Percentiles rank a stretch among this genome's conserved stretches.
Conservation (phyloP, 257 asterid species). For the Paulownia fortunei region DNA sequence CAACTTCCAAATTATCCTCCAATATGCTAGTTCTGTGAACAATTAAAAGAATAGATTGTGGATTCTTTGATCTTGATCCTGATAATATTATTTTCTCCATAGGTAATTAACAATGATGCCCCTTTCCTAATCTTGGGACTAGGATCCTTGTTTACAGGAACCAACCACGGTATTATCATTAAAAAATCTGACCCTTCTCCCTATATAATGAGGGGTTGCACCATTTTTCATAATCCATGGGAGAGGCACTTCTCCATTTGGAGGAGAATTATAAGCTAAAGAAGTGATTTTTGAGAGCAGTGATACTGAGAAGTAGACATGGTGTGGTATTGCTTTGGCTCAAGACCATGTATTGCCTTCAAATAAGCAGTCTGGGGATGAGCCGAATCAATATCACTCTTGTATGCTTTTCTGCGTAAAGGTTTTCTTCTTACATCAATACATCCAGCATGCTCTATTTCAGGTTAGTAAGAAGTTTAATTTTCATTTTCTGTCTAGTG, state of each 20-base stretch:
- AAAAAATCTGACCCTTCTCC: background rate
- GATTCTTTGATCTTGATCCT: conserved; percentile 27
- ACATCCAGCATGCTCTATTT: background rate
- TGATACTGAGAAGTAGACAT: conserved; percentile 43
- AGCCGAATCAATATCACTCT: conserved; percentile 89
- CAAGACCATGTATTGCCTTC: conserved; percentile 3
- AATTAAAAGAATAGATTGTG: background rate
- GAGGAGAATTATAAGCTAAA: background rate
- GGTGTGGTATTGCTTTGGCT: conserved; percentile 58
- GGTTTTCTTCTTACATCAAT: background rate
- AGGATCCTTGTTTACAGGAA: conserved; percentile 21
- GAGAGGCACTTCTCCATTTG: background rate
- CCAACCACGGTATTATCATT: background rate
- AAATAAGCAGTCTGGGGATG: conserved; percentile 34
- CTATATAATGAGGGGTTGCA: conserved; percentile 26
- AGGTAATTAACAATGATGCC: background rate
- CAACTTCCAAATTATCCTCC: background rate
- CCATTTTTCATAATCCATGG: conserved; percentile 8
- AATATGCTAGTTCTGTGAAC: background rate
- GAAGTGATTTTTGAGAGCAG: background rate
- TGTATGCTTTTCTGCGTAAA: conserved; percentile 54
- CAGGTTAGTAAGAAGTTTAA: background rate
- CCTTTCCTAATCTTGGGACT: conserved; percentile 6
- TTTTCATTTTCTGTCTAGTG: background rate
- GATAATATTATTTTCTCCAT: conserved; percentile 21